These are phyloP conservation scores for Euclidium syriacum DNA, from an alignment of 345 rosid genomes.

Conservation along the genomic window DNA sequence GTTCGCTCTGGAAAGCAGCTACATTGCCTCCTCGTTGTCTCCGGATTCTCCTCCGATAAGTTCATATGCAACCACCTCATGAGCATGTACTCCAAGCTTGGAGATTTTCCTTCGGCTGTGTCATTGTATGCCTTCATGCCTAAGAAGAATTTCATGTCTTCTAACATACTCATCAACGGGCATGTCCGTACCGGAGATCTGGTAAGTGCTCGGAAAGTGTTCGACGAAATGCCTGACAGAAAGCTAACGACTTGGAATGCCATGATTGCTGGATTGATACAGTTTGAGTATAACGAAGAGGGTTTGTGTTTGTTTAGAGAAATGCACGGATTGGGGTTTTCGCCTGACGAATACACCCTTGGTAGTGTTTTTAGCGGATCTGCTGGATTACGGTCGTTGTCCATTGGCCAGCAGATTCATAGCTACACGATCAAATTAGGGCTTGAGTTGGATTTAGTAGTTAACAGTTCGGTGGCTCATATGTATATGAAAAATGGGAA, in stretches of 20 bases:
- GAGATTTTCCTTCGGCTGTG: constrained; percentile 40
- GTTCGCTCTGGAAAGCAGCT: constrained; percentile 49
- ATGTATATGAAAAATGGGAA: constrained; percentile 67
- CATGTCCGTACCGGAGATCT: constrained; percentile 41
- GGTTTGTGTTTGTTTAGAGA: constrained; percentile 46
- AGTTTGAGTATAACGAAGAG: constrained; percentile 53
- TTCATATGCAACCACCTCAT: constrained; percentile 68
- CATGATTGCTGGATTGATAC: constrained; percentile 46
- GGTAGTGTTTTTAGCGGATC: constrained; percentile 66
- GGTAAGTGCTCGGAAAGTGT: constrained; percentile 48
- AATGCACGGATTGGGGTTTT: constrained; percentile 49
- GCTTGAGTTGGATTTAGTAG: constrained; percentile 44
- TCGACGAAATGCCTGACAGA: constrained; percentile 58
- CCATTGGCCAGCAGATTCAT: constrained; percentile 57
- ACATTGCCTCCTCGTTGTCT: constrained; percentile 54
- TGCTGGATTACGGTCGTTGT: constrained; percentile 44
- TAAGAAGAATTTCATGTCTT: constrained; percentile 63
- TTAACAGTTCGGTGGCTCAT: constrained; percentile 62
- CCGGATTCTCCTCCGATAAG: constrained; percentile 59
- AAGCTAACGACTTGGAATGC: constrained; percentile 72
- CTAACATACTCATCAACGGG: constrained; percentile 65
- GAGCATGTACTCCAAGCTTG: constrained; percentile 65
- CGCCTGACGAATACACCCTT: constrained; percentile 54
- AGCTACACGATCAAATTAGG: constrained; percentile 46
- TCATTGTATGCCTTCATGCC: constrained; percentile 44